Percentiles rank a stretch among this genome's conserved stretches.
phyloP scores from a whole-genome alignment of 2,329 filamentous ascomycete species.

The Cladosporium austrohemisphaericum region DNA sequence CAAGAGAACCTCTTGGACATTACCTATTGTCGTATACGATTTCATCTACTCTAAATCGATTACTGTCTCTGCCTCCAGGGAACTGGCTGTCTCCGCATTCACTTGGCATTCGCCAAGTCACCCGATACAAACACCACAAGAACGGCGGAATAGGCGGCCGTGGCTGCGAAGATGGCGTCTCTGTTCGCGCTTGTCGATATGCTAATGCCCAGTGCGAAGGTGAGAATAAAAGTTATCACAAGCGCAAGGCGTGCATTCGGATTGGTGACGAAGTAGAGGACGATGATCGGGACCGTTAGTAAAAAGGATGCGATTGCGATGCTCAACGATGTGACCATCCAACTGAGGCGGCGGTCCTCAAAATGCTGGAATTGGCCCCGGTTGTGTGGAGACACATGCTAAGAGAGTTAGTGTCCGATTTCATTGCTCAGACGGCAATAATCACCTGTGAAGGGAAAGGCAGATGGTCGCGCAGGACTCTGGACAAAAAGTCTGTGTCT shows the following conservation, averaged over 20 bases:
- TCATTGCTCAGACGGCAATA: too few species aligned
- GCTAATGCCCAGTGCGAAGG: constrained; percentile 15
- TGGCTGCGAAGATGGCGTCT: constrained; percentile 18
- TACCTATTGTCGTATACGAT: too few species aligned
- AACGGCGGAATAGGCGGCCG: constrained; percentile 17
- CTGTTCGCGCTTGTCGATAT: constrained; percentile 16
- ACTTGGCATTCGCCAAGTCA: background rate
- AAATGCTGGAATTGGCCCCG: background rate
- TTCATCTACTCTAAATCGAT: too few species aligned
- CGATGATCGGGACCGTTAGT: constrained; percentile 15
- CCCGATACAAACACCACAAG: constrained; percentile 18
- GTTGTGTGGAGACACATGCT: background rate
- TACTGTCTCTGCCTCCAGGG: too few species aligned
- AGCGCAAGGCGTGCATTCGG: constrained; percentile 10
- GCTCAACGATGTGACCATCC: constrained; percentile 13
- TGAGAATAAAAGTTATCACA: constrained; percentile 14
- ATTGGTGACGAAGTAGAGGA: constrained; percentile 12
- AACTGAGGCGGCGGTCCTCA: background rate
- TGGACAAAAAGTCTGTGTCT: constrained; percentile 10
- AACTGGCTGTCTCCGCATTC: too few species aligned
- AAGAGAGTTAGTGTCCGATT: background rate
- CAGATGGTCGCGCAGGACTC: constrained; percentile 13
- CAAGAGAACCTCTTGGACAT: constrained; percentile 40
- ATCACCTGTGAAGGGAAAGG: constrained; percentile 3
- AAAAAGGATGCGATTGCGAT: constrained; percentile 8